A percentile compares a stretch with the other conserved stretches of the same genome.
Conservation (phyloP, 441 rosid species). For the Euphorbia schlechtendalii region DNA sequence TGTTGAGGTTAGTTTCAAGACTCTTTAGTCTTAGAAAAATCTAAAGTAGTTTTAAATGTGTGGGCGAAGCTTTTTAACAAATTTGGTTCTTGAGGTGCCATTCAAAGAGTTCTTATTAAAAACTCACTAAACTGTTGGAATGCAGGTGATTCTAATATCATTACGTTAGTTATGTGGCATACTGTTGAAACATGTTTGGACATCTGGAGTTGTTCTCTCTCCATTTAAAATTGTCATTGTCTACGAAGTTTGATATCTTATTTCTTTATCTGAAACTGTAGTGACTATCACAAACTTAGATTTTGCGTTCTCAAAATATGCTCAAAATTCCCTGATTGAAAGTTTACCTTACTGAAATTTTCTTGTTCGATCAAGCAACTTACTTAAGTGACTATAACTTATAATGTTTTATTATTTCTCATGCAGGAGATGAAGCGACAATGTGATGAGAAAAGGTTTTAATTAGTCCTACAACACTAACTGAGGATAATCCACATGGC, state of each 20-base stretch:
- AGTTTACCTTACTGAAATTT: slow-evolving; percentile 2
- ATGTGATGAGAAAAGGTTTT: neutral
- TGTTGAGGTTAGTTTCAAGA: slow-evolving; percentile 69
- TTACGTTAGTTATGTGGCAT: neutral
- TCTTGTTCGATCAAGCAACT: slow-evolving; percentile 12
- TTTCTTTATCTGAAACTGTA: neutral
- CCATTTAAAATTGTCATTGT: slow-evolving; percentile 10
- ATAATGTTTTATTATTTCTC: slow-evolving; percentile 15
- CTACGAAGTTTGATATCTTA: neutral
- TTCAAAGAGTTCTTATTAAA: neutral
- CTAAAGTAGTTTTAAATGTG: neutral
- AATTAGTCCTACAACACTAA: no score
- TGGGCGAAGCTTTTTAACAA: neutral
- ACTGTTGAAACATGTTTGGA: slow-evolving; percentile 6
- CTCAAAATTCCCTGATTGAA: slow-evolving; percentile 6
- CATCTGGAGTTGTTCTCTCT: slow-evolving; percentile 2
- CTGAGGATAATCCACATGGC: neutral
- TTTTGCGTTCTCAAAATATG: slow-evolving; percentile 1
- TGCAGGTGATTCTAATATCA: neutral
- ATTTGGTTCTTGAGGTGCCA: neutral
- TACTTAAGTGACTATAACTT: slow-evolving; percentile 5
- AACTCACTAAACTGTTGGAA: neutral
- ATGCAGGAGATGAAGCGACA: neutral
- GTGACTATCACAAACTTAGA: neutral
- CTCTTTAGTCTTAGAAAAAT: neutral